Evolutionary conservation across 495 filamentous ascomycete genomes (phyloP).

Genomic region (Tuber microsphaerosporum): DNA sequence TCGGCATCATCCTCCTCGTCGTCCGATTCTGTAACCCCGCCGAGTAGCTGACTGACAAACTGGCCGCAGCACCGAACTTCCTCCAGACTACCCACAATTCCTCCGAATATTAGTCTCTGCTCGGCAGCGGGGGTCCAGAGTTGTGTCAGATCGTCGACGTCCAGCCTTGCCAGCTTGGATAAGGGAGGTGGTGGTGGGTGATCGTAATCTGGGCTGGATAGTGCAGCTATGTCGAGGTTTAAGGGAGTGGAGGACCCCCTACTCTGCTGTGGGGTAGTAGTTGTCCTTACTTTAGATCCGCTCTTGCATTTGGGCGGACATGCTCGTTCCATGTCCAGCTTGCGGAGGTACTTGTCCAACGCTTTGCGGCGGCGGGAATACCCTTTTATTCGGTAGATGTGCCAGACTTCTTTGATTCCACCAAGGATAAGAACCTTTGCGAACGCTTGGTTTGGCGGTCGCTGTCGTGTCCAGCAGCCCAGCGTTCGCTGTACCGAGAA

Average conservation of each 20-base stretch:
- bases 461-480: constrained; percentile 28
- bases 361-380: constrained; percentile 32
- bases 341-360: constrained; percentile 37
- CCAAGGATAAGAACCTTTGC: constrained; percentile 37
- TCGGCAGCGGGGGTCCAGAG: constrained; percentile 41
- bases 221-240: constrained; percentile 20
- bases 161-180: constrained; percentile 25
- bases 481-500: constrained; percentile 21
- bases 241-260: constrained; percentile 14
- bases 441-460: constrained; percentile 34
- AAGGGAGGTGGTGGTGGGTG: constrained; percentile 1
- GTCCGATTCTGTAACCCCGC: constrained; percentile 24
- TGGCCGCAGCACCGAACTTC: constrained; percentile 38
- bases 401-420: constrained; percentile 34
- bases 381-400: constrained; percentile 37
- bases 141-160: constrained; percentile 34
- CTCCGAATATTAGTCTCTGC: constrained; percentile 25
- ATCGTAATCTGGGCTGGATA: background rate
- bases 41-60: constrained; percentile 34
- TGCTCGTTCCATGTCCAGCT: constrained; percentile 23
- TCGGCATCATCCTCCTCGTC: constrained; percentile 35
- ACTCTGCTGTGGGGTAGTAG: constrained; percentile 3
- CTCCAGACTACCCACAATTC: constrained; percentile 36
- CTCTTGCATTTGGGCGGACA: constrained; percentile 7
- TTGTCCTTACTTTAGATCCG: constrained; percentile 8